Conservation (phyloP, 2,329 filamentous ascomycete species). For the Ascochyta lentis region DNA sequence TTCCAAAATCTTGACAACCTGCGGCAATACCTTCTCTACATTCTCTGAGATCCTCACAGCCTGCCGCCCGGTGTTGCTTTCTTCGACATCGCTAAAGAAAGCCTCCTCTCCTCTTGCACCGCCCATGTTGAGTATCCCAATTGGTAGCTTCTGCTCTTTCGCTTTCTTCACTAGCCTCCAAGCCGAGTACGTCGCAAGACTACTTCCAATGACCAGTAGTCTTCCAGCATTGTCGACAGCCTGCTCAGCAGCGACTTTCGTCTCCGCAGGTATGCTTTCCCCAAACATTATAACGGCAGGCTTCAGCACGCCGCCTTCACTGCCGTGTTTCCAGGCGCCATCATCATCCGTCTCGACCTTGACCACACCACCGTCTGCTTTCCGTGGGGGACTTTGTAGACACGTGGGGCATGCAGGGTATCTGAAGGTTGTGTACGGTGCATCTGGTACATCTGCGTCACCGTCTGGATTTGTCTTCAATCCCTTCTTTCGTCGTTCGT, state of each 20-base stretch:
- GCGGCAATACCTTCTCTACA: slow-evolving; percentile 48
- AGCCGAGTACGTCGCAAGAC: slow-evolving; percentile 91
- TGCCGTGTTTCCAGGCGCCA: slow-evolving; percentile 71
- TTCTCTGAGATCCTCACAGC: slow-evolving; percentile 52
- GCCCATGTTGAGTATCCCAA: slow-evolving; percentile 88
- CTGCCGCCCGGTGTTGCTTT: slow-evolving; percentile 44
- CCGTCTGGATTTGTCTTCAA: slow-evolving; percentile 91
- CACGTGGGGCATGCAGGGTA: slow-evolving; percentile 91
- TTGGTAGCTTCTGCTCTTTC: slow-evolving; percentile 80
- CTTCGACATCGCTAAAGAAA: slow-evolving; percentile 68
- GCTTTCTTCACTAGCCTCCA: slow-evolving; percentile 88
- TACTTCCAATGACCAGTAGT: slow-evolving; percentile 84
- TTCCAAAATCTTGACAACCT: slow-evolving; percentile 37
- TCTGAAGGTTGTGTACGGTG: slow-evolving; percentile 86
- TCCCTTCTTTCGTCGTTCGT: slow-evolving; percentile 70
- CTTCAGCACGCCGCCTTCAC: slow-evolving; percentile 78
- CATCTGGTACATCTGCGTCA: slow-evolving; percentile 87
- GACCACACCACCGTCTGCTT: slow-evolving; percentile 55
- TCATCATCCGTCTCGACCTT: slow-evolving; percentile 76
- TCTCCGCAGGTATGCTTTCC: slow-evolving; percentile 74
- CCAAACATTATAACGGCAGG: slow-evolving; percentile 97
- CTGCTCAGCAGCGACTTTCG: slow-evolving; percentile 79
- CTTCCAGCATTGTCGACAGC: slow-evolving; percentile 76
- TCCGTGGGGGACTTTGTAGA: slow-evolving; percentile 68
- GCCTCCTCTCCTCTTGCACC: slow-evolving; percentile 79